Percentiles rank a stretch among this genome's conserved stretches.
These are phyloP conservation scores for Termitomyces sp. DNA, from an alignment of 768 basidiomycete species.

Conservation along the genomic window DNA sequence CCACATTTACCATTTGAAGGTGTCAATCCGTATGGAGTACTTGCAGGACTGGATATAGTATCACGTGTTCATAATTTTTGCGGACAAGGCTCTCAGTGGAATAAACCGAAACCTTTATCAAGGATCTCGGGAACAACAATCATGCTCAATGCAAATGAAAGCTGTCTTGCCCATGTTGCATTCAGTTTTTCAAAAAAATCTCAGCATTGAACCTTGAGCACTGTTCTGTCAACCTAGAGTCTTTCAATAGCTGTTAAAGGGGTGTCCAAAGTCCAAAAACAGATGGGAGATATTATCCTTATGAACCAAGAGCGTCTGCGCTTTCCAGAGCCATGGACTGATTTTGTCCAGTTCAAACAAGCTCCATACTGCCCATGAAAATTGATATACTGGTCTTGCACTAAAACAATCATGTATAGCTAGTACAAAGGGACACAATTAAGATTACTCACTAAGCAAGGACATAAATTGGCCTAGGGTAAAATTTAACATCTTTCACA, in stretches of 20 bases:
- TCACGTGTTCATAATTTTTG: no score
- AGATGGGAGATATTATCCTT: not conserved
- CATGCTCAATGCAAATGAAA: not conserved
- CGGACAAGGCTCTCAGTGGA: no score
- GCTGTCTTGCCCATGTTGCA: not conserved
- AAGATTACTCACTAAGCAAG: not conserved
- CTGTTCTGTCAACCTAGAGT: not conserved
- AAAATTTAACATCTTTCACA: no score
- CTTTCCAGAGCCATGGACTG: not conserved
- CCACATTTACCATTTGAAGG: no score
- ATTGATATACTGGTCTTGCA: not conserved
- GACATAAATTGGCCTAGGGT: slow-evolving; percentile 3
- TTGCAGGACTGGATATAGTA: no score
- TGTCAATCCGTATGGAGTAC: no score
- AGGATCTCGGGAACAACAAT: no score
- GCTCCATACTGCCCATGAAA: slow-evolving; percentile 4
- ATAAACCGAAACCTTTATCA: no score
- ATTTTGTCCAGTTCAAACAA: not conserved
- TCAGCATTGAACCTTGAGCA: not conserved
- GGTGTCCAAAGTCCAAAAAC: not conserved
- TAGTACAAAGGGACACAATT: no score
- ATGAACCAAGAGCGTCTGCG: not conserved
- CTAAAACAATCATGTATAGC: no score
- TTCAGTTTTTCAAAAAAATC: not conserved
- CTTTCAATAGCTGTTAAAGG: not conserved